phyloP scores from a whole-genome alignment of 1,284 basidiomycete genomes.

The Chalciporus piperatoides region DNA sequence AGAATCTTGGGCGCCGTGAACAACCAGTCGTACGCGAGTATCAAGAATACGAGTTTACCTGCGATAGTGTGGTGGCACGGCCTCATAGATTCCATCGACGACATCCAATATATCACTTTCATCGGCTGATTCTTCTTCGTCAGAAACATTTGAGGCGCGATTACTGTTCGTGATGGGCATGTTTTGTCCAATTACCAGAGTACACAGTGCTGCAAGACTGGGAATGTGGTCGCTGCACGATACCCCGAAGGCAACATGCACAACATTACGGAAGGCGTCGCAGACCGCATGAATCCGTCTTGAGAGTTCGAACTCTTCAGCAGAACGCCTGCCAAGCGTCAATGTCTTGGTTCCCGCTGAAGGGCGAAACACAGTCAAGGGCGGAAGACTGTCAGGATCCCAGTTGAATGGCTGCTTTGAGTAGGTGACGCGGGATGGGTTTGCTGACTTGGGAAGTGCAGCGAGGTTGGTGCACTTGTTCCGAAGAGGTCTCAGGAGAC shows the following conservation, averaged over 20 bases:
- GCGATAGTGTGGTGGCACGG: constrained; percentile 46
- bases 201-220: constrained; percentile 47
- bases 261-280: constrained; percentile 51
- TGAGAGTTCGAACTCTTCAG: constrained; percentile 42
- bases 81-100: constrained; percentile 45
- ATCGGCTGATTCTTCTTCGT: constrained; percentile 24
- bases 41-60: constrained; percentile 34
- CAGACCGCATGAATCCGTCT: constrained; percentile 48
- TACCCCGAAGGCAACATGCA: constrained; percentile 32
- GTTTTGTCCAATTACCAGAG: constrained; percentile 44
- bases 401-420: constrained; percentile 21
- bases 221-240: constrained; percentile 25
- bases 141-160: constrained; percentile 21
- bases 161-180: constrained; percentile 33
- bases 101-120: constrained; percentile 33
- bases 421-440: constrained; percentile 13
- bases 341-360: constrained; percentile 36
- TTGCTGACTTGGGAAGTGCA: constrained; percentile 21
- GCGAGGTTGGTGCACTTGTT: constrained; percentile 45
- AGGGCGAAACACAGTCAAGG: constrained; percentile 40
- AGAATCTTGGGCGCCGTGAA: constrained; percentile 35
- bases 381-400: constrained; percentile 28
- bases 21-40: background rate
- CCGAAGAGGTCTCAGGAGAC: constrained; percentile 52
- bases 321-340: constrained; percentile 35